Evolutionary conservation across 129 eudicot genomes (phyloP).

Genomic region (Mikania micrantha): DNA sequence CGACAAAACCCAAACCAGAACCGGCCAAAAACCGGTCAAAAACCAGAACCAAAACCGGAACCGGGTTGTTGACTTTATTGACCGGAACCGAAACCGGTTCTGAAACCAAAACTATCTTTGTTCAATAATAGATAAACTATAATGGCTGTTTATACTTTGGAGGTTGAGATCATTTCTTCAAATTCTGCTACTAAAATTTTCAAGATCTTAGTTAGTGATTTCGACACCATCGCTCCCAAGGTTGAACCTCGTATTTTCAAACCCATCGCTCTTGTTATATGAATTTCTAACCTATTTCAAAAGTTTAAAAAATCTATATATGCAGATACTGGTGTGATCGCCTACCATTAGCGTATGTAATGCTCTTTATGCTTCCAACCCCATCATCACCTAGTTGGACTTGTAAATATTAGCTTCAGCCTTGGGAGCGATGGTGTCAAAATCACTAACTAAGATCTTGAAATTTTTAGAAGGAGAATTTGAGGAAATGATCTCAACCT

Average conservation of each 20-base stretch:
- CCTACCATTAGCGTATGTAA: conserved; percentile 33
- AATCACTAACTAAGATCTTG: conserved; percentile 20
- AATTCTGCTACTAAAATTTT: conserved; percentile 28
- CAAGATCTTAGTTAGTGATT: conserved; percentile 20
- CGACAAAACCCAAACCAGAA: too few relatives aligned
- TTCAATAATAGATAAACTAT: not conserved
- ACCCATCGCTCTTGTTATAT: not conserved
- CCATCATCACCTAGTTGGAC: conserved; percentile 42
- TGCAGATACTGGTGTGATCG: not conserved
- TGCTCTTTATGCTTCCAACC: conserved; percentile 30
- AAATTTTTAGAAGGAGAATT: conserved; percentile 27
- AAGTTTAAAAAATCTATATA: too few relatives aligned
- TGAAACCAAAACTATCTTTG: not conserved
- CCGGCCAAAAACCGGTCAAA: too few relatives aligned
- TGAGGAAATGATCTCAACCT: conserved; percentile 20
- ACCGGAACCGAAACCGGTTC: too few relatives aligned
- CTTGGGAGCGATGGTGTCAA: conserved; percentile 39
- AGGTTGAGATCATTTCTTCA: conserved; percentile 20
- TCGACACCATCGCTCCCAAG: conserved; percentile 34
- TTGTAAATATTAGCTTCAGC: conserved; percentile 29
- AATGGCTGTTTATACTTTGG: conserved; percentile 36
- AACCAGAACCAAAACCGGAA: too few relatives aligned
- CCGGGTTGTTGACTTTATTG: too few relatives aligned
- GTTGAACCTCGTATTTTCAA: conserved; percentile 30
- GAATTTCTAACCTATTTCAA: too few relatives aligned